Conservation (phyloP, 192 early-diverging fungal genomes). For the Rhizophagus prolifer region DNA sequence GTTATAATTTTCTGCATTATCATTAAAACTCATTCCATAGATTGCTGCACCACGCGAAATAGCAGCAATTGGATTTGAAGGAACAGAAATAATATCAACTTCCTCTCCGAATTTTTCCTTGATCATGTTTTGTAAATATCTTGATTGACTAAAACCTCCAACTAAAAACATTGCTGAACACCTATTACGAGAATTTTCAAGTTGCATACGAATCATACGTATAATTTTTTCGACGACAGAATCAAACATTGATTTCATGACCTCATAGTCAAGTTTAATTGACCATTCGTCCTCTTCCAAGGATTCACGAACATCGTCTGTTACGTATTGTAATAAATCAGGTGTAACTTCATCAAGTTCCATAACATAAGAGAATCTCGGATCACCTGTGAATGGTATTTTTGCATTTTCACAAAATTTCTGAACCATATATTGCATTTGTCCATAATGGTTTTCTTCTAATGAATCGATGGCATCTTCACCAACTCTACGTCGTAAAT, state of each 20-base stretch:
- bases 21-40: not conserved
- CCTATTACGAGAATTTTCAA: conserved; percentile 39
- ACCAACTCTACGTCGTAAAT: not conserved
- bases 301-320: not conserved
- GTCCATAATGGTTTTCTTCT: not conserved
- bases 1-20: not conserved
- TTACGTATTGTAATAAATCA: not conserved
- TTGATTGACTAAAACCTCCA: conserved; percentile 44
- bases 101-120: not conserved
- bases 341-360: not conserved
- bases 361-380: not conserved
- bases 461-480: not conserved
- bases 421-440: not conserved
- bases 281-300: not conserved
- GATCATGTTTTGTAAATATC: not conserved
- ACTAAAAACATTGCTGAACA: conserved; percentile 39
- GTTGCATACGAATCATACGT: conserved; percentile 49
- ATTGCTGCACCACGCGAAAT: not conserved
- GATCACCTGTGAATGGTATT: not conserved
- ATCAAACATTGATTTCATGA: conserved; percentile 41
- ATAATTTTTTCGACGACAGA: conserved; percentile 52
- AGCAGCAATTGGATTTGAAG: not conserved
- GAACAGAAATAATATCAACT: not conserved
- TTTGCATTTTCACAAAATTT: not conserved
- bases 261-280: not conserved